Percentiles rank a stretch among this genome's conserved stretches.
phyloP scores from a whole-genome alignment of 2,329 filamentous ascomycete species.

The Colletotrichum musae region DNA sequence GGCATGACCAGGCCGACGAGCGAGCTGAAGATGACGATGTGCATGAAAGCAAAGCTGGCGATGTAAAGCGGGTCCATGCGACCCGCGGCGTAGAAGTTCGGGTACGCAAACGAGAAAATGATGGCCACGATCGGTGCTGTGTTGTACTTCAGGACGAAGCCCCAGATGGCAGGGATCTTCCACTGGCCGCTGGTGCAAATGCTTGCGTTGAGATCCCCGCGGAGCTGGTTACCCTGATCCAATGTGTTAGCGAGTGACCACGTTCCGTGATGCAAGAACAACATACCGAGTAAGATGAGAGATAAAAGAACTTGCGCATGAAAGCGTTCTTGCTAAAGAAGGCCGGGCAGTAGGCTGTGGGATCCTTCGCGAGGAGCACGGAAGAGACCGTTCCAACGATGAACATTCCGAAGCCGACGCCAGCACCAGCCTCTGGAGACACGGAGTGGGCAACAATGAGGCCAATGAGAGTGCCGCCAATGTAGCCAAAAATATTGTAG shows the following conservation, averaged over 20 bases:
- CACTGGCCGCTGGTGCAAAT: slow-evolving; percentile 28
- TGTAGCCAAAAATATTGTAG: slow-evolving; percentile 63
- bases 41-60: slow-evolving; percentile 40
- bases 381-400: slow-evolving; percentile 54
- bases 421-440: slow-evolving; percentile 58
- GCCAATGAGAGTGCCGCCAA: slow-evolving; percentile 63
- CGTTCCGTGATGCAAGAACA: no score
- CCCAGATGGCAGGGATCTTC: slow-evolving; percentile 41
- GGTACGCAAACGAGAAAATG: slow-evolving; percentile 42
- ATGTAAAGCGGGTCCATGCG: slow-evolving; percentile 43
- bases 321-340: slow-evolving; percentile 1
- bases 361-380: slow-evolving; percentile 49
- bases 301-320: slow-evolving; percentile 23
- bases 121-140: slow-evolving; percentile 43
- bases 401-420: slow-evolving; percentile 64
- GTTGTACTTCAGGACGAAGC: slow-evolving; percentile 43
- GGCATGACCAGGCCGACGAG: slow-evolving; percentile 41
- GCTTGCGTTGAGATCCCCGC: slow-evolving; percentile 35
- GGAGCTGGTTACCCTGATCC: slow-evolving; percentile 33
- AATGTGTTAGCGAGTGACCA: background rate
- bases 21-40: slow-evolving; percentile 30
- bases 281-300: slow-evolving; percentile 31
- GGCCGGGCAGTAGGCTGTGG: slow-evolving; percentile 9
- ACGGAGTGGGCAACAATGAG: slow-evolving; percentile 62
- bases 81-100: slow-evolving; percentile 37